A percentile compares a stretch with the other conserved stretches of the same genome.
These are phyloP conservation scores for Strobilomyces dryophilus DNA, from an alignment of 768 basidiomycete genomes.

Conservation along the genomic window DNA sequence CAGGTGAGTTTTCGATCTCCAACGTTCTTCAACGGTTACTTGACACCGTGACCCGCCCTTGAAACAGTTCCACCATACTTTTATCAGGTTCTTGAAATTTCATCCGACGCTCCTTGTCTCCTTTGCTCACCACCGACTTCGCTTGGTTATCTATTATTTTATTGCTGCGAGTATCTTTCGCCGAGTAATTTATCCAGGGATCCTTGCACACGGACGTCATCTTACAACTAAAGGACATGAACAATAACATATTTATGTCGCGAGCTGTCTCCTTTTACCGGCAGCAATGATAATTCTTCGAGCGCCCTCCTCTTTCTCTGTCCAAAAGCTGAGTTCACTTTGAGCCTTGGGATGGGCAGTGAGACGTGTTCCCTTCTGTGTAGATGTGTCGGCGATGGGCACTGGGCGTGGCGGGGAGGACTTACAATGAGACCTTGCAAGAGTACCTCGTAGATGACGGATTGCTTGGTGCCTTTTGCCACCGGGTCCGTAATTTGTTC, in stretches of 20 bases:
- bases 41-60: conserved; percentile 3
- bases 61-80: conserved; percentile 14
- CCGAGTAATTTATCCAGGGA: conserved; percentile 19
- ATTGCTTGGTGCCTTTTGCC: conserved; percentile 63
- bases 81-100: conserved; percentile 15
- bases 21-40: background rate
- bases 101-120: conserved; percentile 6
- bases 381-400: background rate
- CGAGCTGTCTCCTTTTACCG: conserved; percentile 27
- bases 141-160: conserved; percentile 10
- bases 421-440: conserved; percentile 75
- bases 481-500: conserved; percentile 58
- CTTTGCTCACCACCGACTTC: conserved; percentile 2
- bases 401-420: conserved; percentile 3
- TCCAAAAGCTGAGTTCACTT: conserved; percentile 83
- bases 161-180: conserved; percentile 10
- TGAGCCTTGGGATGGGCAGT: conserved; percentile 83
- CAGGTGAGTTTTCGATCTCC: conserved; percentile 28
- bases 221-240: conserved; percentile 8
- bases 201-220: conserved; percentile 16
- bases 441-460: conserved; percentile 69
- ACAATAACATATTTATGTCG: conserved; percentile 18
- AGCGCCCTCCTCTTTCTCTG: conserved; percentile 80
- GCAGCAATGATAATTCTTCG: conserved; percentile 50
- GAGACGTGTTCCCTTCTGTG: conserved; percentile 60